These are phyloP conservation scores for Phlebiopsis flavidoalba DNA, from an alignment of 768 basidiomycete genomes.

Conservation along the genomic window DNA sequence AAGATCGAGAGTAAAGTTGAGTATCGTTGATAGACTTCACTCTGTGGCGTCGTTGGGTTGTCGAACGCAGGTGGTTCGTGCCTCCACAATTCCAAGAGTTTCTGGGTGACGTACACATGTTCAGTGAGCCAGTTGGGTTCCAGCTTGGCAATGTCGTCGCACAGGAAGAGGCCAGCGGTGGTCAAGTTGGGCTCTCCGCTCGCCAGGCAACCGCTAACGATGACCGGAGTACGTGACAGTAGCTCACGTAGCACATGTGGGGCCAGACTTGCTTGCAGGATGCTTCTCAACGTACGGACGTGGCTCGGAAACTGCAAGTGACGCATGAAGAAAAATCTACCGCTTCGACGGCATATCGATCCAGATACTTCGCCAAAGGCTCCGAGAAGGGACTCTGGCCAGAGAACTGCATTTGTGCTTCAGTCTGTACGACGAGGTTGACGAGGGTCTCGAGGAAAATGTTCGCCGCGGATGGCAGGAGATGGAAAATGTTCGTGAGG, in stretches of 20 bases:
- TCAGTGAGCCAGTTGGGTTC: slow-evolving; percentile 69
- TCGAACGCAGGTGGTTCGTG: slow-evolving; percentile 32
- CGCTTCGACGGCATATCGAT: slow-evolving; percentile 84
- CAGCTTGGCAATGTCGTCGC: slow-evolving; percentile 68
- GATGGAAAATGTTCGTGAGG: slow-evolving; percentile 96
- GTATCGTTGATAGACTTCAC: slow-evolving; percentile 55
- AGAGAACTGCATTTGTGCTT: slow-evolving; percentile 87
- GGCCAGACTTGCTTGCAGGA: slow-evolving; percentile 75
- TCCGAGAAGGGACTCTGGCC: slow-evolving; percentile 88
- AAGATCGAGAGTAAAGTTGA: slow-evolving; percentile 73
- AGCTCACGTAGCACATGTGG: slow-evolving; percentile 70
- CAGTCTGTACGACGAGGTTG: slow-evolving; percentile 85
- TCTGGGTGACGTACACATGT: slow-evolving; percentile 62
- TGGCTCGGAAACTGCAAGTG: slow-evolving; percentile 76
- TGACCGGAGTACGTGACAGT: slow-evolving; percentile 47
- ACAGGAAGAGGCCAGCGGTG: slow-evolving; percentile 68
- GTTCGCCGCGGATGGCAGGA: slow-evolving; percentile 89
- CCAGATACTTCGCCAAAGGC: slow-evolving; percentile 85
- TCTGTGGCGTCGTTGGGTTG: slow-evolving; percentile 34
- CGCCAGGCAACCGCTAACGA: slow-evolving; percentile 49
- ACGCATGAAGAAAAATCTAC: slow-evolving; percentile 78
- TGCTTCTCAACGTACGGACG: slow-evolving; percentile 78
- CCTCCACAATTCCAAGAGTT: slow-evolving; percentile 70
- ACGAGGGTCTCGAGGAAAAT: slow-evolving; percentile 88
- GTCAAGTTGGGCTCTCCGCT: slow-evolving; percentile 46